Percentiles rank a stretch among this genome's conserved stretches.
These are phyloP conservation scores for Penicillium psychrosexuale DNA, from an alignment of 2,329 filamentous ascomycete species.

Conservation along the genomic window DNA sequence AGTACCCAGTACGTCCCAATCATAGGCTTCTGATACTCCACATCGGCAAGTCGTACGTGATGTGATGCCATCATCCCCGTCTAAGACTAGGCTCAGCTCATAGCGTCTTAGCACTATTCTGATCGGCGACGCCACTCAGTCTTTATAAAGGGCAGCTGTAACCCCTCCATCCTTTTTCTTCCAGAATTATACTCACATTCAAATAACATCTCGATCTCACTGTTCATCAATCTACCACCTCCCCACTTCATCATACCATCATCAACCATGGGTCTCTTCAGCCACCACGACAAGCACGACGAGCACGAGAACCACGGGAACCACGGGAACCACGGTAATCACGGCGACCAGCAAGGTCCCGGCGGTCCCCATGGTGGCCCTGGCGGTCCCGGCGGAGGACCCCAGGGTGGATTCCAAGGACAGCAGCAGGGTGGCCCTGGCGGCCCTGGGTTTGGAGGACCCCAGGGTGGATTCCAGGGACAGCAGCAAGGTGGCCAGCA, in stretches of 20 bases:
- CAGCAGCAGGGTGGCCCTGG: not conserved
- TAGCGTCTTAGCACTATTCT: not conserved
- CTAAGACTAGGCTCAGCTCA: not conserved
- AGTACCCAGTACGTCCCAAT: not conserved
- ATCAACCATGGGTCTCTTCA: conserved; percentile 2
- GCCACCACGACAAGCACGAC: not conserved
- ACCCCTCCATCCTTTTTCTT: not conserved
- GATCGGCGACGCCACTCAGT: not conserved
- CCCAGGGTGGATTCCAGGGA: not conserved
- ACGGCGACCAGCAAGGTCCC: not conserved
- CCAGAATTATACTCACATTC: not conserved
- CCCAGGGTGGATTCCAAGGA: not conserved
- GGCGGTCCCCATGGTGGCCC: not conserved
- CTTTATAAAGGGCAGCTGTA: not conserved
- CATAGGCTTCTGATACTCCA: not conserved
- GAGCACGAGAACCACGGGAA: not conserved
- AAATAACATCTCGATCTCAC: not conserved
- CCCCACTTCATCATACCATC: not conserved
- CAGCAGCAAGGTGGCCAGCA: not conserved
- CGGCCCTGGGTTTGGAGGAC: not conserved
- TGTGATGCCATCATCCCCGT: not conserved
- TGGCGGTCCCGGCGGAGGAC: not conserved
- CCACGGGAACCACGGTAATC: not conserved
- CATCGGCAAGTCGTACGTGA: not conserved
- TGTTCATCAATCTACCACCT: not conserved